phyloP scores from a whole-genome alignment of 2,329 filamentous ascomycete genomes.

The Aaosphaeria pasadenensis region DNA sequence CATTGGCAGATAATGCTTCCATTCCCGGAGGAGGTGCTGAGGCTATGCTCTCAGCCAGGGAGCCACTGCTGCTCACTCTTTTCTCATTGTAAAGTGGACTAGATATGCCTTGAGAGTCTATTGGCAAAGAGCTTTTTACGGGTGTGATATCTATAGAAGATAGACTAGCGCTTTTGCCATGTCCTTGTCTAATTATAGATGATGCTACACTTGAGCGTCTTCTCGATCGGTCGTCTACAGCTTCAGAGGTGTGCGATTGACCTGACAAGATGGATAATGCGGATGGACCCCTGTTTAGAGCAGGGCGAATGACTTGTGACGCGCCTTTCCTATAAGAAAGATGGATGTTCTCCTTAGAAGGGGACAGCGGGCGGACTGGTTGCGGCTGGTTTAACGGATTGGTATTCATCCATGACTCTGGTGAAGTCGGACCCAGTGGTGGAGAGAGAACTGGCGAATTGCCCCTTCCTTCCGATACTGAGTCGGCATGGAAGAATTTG shows the following conservation, averaged over 20 bases:
- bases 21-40: conserved; percentile 21
- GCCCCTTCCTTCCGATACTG: conserved; percentile 38
- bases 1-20: conserved; percentile 20
- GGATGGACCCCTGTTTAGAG: conserved; percentile 26
- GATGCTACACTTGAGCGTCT: conserved; percentile 33
- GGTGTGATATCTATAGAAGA: conserved; percentile 44
- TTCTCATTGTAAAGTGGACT: conserved; percentile 35
- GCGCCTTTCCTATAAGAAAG: conserved; percentile 49
- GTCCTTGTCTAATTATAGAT: conserved; percentile 24
- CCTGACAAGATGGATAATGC: conserved; percentile 31
- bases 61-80: conserved; percentile 21
- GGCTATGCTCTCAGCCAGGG: conserved; percentile 22
- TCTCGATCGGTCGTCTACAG: conserved; percentile 14
- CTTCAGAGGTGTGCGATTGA: conserved; percentile 16
- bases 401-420: conserved; percentile 17
- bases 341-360: conserved; percentile 48
- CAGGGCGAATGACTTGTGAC: conserved; percentile 47
- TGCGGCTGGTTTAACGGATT: conserved; percentile 14
- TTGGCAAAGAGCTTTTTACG: conserved; percentile 22
- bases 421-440: conserved; percentile 20
- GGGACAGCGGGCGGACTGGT: conserved; percentile 40
- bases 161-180: conserved; percentile 41
- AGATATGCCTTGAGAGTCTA: conserved; percentile 17
- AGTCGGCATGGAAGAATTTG: conserved; percentile 76
- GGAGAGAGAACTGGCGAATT: conserved; percentile 31